Conservation (phyloP, 2,329 filamentous ascomycete genomes). For the Samsoniella hepiali region DNA sequence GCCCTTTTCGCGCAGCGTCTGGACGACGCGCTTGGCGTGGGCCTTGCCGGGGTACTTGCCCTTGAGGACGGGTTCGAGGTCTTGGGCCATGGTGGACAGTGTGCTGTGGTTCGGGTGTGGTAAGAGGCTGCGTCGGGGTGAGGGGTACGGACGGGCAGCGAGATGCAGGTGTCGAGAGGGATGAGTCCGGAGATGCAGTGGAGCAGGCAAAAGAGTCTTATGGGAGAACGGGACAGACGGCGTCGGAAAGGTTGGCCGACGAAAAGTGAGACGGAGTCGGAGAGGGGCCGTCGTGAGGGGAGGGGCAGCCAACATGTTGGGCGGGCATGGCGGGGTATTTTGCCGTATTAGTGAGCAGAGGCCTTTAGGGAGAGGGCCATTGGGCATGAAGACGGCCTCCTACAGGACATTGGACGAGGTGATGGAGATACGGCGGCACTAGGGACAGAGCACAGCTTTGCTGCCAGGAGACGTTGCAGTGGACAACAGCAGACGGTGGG, state of each 20-base stretch:
- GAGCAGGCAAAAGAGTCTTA: not conserved
- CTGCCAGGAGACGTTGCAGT: not conserved
- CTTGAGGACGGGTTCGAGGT: conserved; percentile 53
- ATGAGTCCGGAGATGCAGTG: not conserved
- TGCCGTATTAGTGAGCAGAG: too few relatives aligned
- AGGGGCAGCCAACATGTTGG: conserved; percentile 1
- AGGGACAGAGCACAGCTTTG: not conserved
- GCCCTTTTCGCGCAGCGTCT: conserved; percentile 67
- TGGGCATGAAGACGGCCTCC: too few relatives aligned
- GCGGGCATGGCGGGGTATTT: not conserved
- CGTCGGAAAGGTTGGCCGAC: conserved; percentile 6
- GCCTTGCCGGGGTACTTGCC: conserved; percentile 79
- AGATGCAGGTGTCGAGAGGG: not conserved
- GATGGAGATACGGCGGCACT: too few relatives aligned
- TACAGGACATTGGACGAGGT: not conserved
- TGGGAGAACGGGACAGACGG: not conserved
- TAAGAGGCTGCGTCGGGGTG: not conserved
- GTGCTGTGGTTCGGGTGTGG: not conserved
- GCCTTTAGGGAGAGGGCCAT: too few relatives aligned
- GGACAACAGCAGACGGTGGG: not conserved
- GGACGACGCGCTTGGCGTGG: conserved; percentile 80
- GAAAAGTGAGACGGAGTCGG: conserved; percentile 9
- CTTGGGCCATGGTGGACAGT: conserved; percentile 33
- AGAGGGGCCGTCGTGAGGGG: conserved; percentile 7
- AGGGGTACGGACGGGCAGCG: not conserved